A percentile compares a stretch with the other conserved stretches of the same genome.
These are phyloP conservation scores for Amanita inopinata DNA, from an alignment of 768 basidiomycete species.

Conservation along the genomic window DNA sequence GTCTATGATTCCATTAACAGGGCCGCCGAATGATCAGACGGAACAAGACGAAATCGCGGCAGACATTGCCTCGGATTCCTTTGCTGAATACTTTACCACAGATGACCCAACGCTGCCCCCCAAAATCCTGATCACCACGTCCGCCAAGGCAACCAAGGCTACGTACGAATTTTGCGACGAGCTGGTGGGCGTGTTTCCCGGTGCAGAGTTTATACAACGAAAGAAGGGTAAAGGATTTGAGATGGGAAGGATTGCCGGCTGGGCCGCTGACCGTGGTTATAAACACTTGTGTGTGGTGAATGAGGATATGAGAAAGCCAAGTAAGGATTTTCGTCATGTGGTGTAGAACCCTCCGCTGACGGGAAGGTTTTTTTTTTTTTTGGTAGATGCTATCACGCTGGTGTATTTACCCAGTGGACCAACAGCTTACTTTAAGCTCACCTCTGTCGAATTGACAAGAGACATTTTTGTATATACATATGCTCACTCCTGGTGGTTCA, in stretches of 20 bases:
- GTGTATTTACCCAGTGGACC: constrained; percentile 88
- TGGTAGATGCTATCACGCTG: constrained; percentile 82
- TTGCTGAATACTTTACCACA: constrained; percentile 64
- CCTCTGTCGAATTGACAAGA: constrained; percentile 77
- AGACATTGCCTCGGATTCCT: constrained; percentile 68
- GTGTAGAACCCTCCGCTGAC: too few relatives aligned
- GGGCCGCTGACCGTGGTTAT: constrained; percentile 87
- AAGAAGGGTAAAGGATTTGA: constrained; percentile 89
- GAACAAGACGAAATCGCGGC: constrained; percentile 48
- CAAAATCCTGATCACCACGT: constrained; percentile 87
- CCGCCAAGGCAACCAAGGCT: constrained; percentile 74
- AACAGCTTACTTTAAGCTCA: constrained; percentile 91
- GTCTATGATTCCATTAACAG: constrained; percentile 44
- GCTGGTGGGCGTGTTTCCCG: constrained; percentile 80
- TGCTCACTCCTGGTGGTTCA: neutral
- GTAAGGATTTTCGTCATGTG: constrained; percentile 37
- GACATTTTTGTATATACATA: constrained; percentile 63
- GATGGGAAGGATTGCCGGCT: constrained; percentile 82
- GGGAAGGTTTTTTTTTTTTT: neutral
- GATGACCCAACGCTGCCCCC: constrained; percentile 67
- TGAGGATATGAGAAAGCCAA: constrained; percentile 90
- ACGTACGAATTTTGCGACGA: constrained; percentile 95
- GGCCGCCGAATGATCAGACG: constrained; percentile 33
- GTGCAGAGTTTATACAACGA: constrained; percentile 79
- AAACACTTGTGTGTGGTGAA: constrained; percentile 89